Base-by-base conservation (phyloP, 2,329 filamentous ascomycete genomes). In the Aureobasidium leucospermi region DNA sequence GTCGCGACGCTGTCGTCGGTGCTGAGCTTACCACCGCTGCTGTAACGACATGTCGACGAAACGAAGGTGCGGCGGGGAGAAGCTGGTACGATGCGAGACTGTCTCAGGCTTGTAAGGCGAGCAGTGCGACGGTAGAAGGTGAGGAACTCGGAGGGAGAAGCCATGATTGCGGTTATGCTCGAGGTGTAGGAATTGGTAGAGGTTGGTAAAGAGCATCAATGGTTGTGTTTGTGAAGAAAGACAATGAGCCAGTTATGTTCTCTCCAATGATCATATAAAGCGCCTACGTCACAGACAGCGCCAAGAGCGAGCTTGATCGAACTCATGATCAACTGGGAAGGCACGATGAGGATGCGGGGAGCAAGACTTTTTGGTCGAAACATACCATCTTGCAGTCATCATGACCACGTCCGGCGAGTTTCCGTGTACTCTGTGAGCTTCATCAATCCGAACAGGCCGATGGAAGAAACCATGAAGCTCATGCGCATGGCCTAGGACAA, bases 401-500 rank as follows among this genome's bases (percentile, higher is more conserved):
- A 55, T 43, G 51, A 36, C 36, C 29, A 15, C 51, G 29, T 34
- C 51, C 34, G 60, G 60, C 32, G 69, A 69, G 5, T 75, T 75
- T 48, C 74, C 74, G 3, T 76, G 72, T 64, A 71, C 67, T 31
- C 65, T 76, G 74, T 76, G 69, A 16, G 63, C 59, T 23, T n/a
- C 42, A 43, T 9, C 53, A 8, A 19, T 16, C 29, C 43, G 46
- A 41, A 34, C 28, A 32, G 29, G 42, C 13, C 32, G 15, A 28
- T 16, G 29, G 31, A 57, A 23, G 6, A 19, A 29, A 31, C 29
- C 23, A 11, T 31, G 13, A 41, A 47, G 46, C 46, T 59, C 43
- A 49, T 51, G 45, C 45, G 55, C 32, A 42, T 19, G 38, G 19
- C 34, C 36, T 69, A 92, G 89, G 68, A 84, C 81, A 61, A 82